Evolutionary conservation across 352 stramenopile species (phyloP).

Genomic region (Blastocystis hominis): DNA sequence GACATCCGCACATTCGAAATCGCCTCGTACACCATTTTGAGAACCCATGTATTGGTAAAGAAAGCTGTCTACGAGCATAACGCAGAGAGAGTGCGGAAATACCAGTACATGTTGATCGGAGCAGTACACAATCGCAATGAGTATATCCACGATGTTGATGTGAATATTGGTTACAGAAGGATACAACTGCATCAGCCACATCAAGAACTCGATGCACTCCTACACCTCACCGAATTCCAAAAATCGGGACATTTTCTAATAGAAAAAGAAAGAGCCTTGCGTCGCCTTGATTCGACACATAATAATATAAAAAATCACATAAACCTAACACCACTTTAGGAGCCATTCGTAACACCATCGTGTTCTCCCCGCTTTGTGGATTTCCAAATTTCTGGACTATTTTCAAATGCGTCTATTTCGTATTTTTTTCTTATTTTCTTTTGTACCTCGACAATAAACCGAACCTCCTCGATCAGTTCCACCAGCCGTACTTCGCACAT

Average conservation of each 20-base stretch:
- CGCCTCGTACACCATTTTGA: neutral
- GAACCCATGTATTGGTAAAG: neutral
- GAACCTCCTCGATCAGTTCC: neutral
- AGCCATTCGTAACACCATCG: neutral
- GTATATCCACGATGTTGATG: slow-evolving; percentile 16
- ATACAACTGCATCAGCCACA: neutral
- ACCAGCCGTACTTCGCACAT: neutral
- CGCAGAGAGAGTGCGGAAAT: neutral
- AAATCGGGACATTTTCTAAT: neutral
- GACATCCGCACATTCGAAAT: neutral
- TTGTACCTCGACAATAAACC: neutral
- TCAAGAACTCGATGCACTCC: neutral
- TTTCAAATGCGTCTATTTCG: neutral
- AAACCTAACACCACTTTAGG: neutral
- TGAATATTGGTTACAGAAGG: slow-evolving; percentile 15
- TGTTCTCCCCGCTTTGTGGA: neutral
- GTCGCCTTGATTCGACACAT: neutral
- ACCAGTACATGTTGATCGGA: neutral
- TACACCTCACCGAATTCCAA: neutral
- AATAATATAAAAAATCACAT: slow-evolving; percentile 37
- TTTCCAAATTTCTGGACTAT: neutral
- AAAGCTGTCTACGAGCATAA: neutral
- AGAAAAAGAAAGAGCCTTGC: neutral
- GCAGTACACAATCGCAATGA: slow-evolving; percentile 16
- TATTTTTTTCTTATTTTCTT: neutral